These are phyloP conservation scores for Miamiensis avidus DNA, from an alignment of 169 alveolate genomes.

Conservation along the genomic window DNA sequence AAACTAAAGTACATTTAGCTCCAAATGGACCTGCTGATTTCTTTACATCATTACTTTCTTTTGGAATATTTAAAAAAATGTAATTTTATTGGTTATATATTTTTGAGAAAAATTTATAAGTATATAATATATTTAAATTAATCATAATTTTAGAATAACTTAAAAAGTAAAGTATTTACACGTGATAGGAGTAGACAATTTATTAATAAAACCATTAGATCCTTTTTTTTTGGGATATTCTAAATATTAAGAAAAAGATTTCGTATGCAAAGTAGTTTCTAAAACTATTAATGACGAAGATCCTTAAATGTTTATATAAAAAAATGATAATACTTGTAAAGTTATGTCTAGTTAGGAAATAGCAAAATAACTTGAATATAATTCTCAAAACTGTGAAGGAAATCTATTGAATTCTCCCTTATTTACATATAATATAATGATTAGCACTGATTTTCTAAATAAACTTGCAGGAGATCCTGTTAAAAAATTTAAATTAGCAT, in stretches of 20 bases:
- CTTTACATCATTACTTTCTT: background rate
- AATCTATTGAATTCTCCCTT: background rate
- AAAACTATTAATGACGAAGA: background rate
- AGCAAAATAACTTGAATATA: background rate
- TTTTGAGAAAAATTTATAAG: no score
- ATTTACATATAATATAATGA: no score
- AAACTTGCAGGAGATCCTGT: background rate
- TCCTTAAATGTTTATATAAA: background rate
- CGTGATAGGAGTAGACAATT: slow-evolving; percentile 18
- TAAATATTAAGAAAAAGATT: background rate
- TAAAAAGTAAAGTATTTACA: slow-evolving; percentile 12
- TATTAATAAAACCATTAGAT: slow-evolving; percentile 22
- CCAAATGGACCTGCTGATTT: background rate
- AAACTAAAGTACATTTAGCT: background rate
- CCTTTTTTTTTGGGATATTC: slow-evolving; percentile 19
- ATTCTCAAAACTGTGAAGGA: background rate
- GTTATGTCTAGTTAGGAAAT: background rate
- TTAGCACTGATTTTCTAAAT: background rate
- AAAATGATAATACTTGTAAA: background rate
- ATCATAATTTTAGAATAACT: background rate
- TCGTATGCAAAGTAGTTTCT: background rate
- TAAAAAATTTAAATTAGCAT: background rate
- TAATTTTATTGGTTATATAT: no score
- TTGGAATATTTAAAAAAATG: background rate
- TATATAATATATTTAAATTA: no score